Percentiles rank a stretch among this genome's conserved stretches.
phyloP scores from a whole-genome alignment of 169 alveolate species.

The Eimeria necatrix region DNA sequence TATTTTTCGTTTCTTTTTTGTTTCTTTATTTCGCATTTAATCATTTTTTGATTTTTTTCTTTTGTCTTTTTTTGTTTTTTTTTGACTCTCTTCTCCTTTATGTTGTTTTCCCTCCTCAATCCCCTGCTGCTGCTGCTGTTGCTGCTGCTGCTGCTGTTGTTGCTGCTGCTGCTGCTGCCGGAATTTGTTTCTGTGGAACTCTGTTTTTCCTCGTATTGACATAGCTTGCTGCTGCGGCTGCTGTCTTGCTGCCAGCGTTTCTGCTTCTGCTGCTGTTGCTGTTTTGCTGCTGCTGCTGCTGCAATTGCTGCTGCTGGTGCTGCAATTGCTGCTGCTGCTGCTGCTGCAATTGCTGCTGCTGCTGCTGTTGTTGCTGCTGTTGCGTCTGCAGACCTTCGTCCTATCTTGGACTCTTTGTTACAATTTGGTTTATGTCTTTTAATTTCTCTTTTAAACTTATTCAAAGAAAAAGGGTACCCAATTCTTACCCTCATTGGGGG shows the following conservation, averaged over 20 bases:
- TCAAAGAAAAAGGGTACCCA: no score
- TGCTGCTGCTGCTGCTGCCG: background rate
- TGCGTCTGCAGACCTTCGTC: constrained; percentile 63
- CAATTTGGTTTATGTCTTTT: constrained; percentile 71
- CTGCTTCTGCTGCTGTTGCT: background rate
- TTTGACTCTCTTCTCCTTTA: background rate
- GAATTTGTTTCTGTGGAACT: background rate
- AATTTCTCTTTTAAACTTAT: no score
- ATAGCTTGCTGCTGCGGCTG: no score
- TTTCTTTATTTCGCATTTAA: background rate
- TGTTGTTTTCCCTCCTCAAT: background rate
- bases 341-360: constrained; percentile 48
- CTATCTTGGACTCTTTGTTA: constrained; percentile 74
- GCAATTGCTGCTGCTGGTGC: constrained; percentile 28
- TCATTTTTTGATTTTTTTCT: background rate
- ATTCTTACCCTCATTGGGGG: no score
- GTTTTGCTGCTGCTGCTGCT: background rate
- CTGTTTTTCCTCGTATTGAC: background rate
- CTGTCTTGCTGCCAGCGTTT: background rate
- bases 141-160: background rate
- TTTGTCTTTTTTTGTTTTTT: background rate
- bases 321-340: constrained; percentile 45
- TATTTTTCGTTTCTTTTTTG: background rate
- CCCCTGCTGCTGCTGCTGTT: background rate
- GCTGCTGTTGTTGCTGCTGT: background rate